A percentile compares a stretch with the other conserved stretches of the same genome.
Conservation (phyloP, 306 rosid species). For the Lathyrus tuberosus region DNA sequence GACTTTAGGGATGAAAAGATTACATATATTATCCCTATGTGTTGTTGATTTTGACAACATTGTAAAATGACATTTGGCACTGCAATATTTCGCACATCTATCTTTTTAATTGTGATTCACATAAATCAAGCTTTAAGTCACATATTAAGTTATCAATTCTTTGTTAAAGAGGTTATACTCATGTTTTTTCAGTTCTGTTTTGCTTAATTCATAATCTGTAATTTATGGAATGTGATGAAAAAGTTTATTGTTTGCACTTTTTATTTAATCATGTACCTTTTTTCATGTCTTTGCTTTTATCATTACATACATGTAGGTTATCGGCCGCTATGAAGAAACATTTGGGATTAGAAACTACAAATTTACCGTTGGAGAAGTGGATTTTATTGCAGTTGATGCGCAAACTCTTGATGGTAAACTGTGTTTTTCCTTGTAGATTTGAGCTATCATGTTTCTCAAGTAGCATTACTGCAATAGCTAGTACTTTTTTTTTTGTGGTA, state of each 20-base stretch:
- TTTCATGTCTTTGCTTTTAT: conserved; percentile 27
- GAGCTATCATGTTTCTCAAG: conserved; percentile 31
- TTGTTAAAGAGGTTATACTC: background rate
- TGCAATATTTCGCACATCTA: background rate
- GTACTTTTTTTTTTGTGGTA: conserved; percentile 21
- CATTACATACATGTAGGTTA: conserved; percentile 49
- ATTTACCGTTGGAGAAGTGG: conserved; percentile 66
- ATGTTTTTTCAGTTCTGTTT: conserved; percentile 24
- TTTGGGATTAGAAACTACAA: conserved; percentile 66
- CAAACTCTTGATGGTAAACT: conserved; percentile 75
- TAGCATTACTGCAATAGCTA: conserved; percentile 5
- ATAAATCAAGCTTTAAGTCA: conserved; percentile 1
- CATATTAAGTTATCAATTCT: conserved; percentile 9
- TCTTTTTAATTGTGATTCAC: background rate
- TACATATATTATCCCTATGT: conserved; percentile 11
- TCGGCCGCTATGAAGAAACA: conserved; percentile 65
- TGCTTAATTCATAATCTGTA: conserved; percentile 16
- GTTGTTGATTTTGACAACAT: conserved; percentile 17
- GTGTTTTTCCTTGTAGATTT: conserved; percentile 15
- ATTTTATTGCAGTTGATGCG: conserved; percentile 75
- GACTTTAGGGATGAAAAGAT: conserved; percentile 15
- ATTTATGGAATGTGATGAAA: background rate
- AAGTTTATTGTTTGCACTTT: conserved; percentile 13
- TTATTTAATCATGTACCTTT: background rate
- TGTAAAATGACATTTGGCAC: conserved; percentile 13